phyloP scores from a whole-genome alignment of 176 grass and related monocot genomes.

The Zea luxurians region DNA sequence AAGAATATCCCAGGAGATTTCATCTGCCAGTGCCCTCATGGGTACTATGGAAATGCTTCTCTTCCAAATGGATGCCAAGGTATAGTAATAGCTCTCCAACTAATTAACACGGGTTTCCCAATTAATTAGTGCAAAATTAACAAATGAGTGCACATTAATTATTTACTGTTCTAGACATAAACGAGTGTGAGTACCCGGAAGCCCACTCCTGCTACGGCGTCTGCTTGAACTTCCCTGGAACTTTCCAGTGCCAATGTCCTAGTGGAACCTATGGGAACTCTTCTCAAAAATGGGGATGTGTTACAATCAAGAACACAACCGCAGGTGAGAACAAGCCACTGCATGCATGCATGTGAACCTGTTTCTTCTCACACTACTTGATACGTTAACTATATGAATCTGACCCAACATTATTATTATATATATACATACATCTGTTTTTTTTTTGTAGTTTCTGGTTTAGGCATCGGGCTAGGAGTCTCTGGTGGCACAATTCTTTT shows the following conservation, averaged over 20 bases:
- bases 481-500: too few relatives aligned
- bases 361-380: not conserved
- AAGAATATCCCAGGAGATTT: not conserved
- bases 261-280: conserved; percentile 19
- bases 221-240: conserved; percentile 25
- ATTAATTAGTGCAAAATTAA: not conserved
- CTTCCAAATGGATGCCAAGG: conserved; percentile 3
- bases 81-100: not conserved
- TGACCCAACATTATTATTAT: not conserved
- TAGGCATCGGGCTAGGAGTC: too few relatives aligned
- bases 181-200: conserved; percentile 7
- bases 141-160: not conserved
- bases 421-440: not conserved
- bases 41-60: not conserved
- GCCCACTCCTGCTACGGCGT: conserved; percentile 25
- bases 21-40: not conserved
- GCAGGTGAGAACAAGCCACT: not conserved
- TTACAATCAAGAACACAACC: not conserved
- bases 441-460: not conserved
- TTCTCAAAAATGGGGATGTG: not conserved
- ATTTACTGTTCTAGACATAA: conserved; percentile 4
- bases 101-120: not conserved
- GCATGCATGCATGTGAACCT: not conserved
- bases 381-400: not conserved
- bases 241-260: conserved; percentile 20